These are phyloP conservation scores for Boehmeria nivea DNA, from an alignment of 306 rosid genomes.

Conservation along the genomic window DNA sequence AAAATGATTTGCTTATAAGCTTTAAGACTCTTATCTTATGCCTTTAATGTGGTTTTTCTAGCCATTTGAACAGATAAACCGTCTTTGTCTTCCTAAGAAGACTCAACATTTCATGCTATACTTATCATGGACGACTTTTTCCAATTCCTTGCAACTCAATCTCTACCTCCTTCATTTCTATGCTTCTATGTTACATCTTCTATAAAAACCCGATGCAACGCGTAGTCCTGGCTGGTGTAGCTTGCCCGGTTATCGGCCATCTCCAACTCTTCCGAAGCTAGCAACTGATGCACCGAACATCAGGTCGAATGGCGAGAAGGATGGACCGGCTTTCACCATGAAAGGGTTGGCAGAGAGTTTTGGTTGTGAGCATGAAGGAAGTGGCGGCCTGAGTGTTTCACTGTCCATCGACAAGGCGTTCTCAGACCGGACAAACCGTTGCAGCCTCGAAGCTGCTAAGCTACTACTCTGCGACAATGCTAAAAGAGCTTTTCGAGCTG, in stretches of 20 bases:
- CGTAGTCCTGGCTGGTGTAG: constrained; percentile 28
- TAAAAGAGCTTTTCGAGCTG: no score
- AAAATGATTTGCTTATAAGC: no score
- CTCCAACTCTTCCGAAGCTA: constrained; percentile 27
- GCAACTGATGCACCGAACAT: constrained; percentile 17
- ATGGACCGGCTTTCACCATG: constrained; percentile 33
- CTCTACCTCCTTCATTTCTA: no score
- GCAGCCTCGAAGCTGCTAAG: constrained; percentile 27
- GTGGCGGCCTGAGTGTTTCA: constrained; percentile 26
- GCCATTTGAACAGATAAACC: no score
- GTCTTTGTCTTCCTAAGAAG: no score
- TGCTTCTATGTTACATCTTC: no score
- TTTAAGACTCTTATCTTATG: no score
- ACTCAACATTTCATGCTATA: no score
- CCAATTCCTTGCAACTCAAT: no score
- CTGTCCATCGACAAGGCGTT: constrained; percentile 28
- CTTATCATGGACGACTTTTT: no score
- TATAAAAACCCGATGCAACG: no score
- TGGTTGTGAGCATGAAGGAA: constrained; percentile 27
- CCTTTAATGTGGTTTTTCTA: no score
- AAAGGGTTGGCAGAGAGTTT: constrained; percentile 17
- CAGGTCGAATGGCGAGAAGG: constrained; percentile 30
- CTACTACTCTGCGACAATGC: constrained; percentile 24
- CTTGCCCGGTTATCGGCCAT: constrained; percentile 36
- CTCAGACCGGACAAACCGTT: constrained; percentile 23